Evolutionary conservation across 352 stramenopile genomes (phyloP).

Genomic region (Pythium grandisporangium): DNA sequence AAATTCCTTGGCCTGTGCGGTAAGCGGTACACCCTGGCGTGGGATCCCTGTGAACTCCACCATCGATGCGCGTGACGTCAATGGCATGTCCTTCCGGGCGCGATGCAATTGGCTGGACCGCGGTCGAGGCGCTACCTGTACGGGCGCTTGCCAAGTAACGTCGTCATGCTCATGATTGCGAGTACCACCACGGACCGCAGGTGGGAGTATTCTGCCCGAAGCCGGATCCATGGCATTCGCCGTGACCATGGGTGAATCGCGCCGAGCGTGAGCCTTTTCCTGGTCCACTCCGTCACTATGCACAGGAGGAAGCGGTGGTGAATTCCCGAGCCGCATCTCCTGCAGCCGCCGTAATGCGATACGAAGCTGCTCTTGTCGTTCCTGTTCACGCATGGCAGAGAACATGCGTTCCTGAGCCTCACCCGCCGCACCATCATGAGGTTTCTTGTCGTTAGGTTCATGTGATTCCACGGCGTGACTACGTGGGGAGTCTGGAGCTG

Average conservation of each 20-base stretch:
- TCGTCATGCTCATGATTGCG: background rate
- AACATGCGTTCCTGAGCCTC: constrained; percentile 12
- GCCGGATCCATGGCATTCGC: too few species aligned
- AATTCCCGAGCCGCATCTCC: constrained; percentile 20
- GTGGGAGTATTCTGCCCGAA: too few species aligned
- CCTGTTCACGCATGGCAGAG: constrained; percentile 15
- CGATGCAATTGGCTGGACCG: background rate
- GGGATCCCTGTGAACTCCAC: constrained; percentile 23
- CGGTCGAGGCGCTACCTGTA: constrained; percentile 6
- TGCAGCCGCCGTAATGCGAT: constrained; percentile 34
- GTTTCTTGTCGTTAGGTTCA: constrained; percentile 1
- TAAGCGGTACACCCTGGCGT: constrained; percentile 34
- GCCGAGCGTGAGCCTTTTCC: background rate
- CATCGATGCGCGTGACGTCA: background rate
- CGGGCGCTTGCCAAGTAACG: constrained; percentile 29
- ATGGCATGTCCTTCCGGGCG: background rate
- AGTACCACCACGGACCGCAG: background rate
- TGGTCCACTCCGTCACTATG: background rate
- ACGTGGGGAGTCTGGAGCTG: background rate
- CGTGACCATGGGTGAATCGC: background rate
- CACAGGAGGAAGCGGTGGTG: background rate
- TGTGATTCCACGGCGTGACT: too few species aligned
- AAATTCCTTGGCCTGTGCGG: constrained; percentile 29
- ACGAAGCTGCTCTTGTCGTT: constrained; percentile 28
- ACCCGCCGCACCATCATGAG: background rate